Base-by-base conservation (phyloP, 2,329 filamentous ascomycete species). In the Emydomyces testavorans region DNA sequence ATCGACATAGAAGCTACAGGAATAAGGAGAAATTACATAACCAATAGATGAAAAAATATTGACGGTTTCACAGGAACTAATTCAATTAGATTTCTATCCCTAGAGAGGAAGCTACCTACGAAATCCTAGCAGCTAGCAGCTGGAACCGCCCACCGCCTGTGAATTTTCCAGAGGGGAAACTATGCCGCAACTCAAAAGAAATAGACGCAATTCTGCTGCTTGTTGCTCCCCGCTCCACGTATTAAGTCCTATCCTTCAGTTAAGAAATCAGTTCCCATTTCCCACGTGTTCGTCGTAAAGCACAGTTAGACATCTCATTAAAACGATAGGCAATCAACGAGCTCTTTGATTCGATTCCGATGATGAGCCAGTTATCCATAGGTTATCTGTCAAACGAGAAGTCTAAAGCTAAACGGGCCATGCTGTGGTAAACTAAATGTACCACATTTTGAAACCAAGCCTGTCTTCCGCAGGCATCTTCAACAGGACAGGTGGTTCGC, bases 401-500 rank as follows among this genome's bases (percentile, higher is more conserved):
- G 20, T 18, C 15, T 18, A 11, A 24, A 3, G 3, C 23, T 6
- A 40, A 24, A 13, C 13, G 18, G 24, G 18, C 6, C 16, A 29
- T 40, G n/a, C n/a, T 34, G 11, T 7, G 2, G 37, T 16, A n/a
- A 31, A 16, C 52, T 58, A 66, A 35, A 68, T 65, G 52, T 66
- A 69, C 66, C 66, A 69, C 64, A 68, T 67, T 21, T 57, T 56
- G 43, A 60, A 63, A 21, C 58, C 54, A 26, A 65, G 52, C 26
- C 53, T 54, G 50, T 62, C 64, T 20, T 52, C 58, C 2, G 56
- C 57, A 8, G 58, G 54, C 38, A 70, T 64, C 0, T 61, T 57
- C 7, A 69, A 49, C 6, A 70, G 56, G 13, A 58, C 56, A 4
- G 57, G 55, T 31, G 53, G 49, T 24, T 69, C 66, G 0, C 56